Conservation (phyloP, 768 basidiomycete genomes). For the Gautieria morchelliformis region DNA sequence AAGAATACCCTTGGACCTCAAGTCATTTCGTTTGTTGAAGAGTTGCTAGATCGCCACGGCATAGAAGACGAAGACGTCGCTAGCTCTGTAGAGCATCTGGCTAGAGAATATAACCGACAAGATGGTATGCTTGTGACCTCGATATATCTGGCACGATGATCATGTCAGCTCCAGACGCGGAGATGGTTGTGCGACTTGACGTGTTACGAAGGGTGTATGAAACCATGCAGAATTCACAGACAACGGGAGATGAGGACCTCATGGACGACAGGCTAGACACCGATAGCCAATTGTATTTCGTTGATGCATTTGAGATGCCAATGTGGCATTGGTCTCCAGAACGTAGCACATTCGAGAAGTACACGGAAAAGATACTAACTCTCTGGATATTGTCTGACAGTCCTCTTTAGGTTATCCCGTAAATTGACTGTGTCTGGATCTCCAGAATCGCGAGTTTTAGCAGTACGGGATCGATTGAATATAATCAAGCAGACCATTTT, state of each 20-base stretch:
- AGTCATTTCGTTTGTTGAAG: slow-evolving; percentile 59
- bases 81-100: slow-evolving; percentile 66
- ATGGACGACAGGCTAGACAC: slow-evolving; percentile 64
- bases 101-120: slow-evolving; percentile 83
- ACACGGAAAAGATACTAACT: slow-evolving; percentile 13
- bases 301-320: slow-evolving; percentile 96
- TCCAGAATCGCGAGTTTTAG: slow-evolving; percentile 69
- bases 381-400: neutral
- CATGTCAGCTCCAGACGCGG: slow-evolving; percentile 42
- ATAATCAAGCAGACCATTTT: slow-evolving; percentile 90
- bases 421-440: slow-evolving; percentile 70
- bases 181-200: slow-evolving; percentile 70
- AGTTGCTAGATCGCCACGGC: slow-evolving; percentile 60
- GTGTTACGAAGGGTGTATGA: slow-evolving; percentile 68
- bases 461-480: slow-evolving; percentile 76
- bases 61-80: slow-evolving; percentile 62
- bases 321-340: slow-evolving; percentile 85
- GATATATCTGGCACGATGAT: neutral
- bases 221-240: slow-evolving; percentile 56
- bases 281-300: slow-evolving; percentile 69
- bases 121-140: slow-evolving; percentile 45
- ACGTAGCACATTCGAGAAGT: slow-evolving; percentile 85
- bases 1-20: slow-evolving; percentile 82
- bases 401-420: slow-evolving; percentile 34
- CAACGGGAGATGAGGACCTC: slow-evolving; percentile 26